Evolutionary conservation across 257 asterid species (phyloP).

Genomic region (Fraxinus anomala): DNA sequence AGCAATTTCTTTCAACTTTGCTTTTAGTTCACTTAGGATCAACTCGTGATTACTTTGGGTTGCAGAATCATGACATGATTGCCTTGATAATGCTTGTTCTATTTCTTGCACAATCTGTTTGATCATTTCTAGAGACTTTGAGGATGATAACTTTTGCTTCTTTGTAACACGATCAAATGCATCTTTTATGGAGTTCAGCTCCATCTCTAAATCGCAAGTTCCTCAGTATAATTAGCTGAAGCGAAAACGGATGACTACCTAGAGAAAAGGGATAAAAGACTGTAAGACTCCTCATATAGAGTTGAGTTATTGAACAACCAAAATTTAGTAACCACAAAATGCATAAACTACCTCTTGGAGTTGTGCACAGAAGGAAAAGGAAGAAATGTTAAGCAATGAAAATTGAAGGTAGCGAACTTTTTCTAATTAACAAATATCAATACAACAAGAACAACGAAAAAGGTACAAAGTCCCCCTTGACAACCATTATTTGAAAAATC

Average conservation of each 20-base stretch:
- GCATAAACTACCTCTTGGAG: constrained; percentile 1
- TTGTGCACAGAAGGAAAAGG: not conserved
- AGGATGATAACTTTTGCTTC: constrained; percentile 24
- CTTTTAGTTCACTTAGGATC: constrained; percentile 6
- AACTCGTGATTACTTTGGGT: not conserved
- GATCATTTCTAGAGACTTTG: constrained; percentile 10
- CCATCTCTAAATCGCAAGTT: not conserved
- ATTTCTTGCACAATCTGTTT: constrained; percentile 21
- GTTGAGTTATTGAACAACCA: not conserved
- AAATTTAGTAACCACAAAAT: not conserved
- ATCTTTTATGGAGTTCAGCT: constrained; percentile 21
- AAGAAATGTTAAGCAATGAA: not conserved
- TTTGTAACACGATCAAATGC: constrained; percentile 15
- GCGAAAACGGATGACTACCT: constrained; percentile 3
- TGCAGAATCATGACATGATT: not conserved
- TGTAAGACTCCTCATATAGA: not conserved
- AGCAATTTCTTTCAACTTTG: constrained; percentile 11
- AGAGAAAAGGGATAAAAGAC: not conserved
- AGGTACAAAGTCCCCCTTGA: not conserved
- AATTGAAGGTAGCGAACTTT: not conserved
- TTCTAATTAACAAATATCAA: not conserved
- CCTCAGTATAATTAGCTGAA: not conserved
- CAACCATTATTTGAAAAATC: too few species aligned
- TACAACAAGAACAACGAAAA: not conserved
- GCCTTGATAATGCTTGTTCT: constrained; percentile 14